Conservation (phyloP, 139 green algal species). For the Gonium pectorale region DNA sequence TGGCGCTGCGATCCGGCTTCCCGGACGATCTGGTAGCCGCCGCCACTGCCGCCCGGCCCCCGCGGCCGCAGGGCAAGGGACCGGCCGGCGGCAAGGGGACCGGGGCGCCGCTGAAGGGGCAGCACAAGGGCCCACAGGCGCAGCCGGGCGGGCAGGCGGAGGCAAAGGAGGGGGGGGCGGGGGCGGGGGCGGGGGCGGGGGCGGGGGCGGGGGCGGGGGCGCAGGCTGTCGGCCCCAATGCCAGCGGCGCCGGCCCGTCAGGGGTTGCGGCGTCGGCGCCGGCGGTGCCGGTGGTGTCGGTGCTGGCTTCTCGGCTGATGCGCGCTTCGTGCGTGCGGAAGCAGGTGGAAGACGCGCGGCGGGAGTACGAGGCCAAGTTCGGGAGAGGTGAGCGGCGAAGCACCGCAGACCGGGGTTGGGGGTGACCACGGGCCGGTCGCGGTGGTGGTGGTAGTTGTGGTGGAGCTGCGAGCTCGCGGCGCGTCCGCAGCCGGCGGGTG, state of each 20-base stretch:
- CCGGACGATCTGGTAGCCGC: background rate
- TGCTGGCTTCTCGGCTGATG: conserved; percentile 52
- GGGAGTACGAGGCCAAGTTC: conserved; percentile 46
- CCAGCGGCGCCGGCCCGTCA: background rate
- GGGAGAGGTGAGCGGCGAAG: background rate
- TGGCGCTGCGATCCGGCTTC: conserved; percentile 10
- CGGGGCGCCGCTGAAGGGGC: no score
- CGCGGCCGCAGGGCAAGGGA: background rate
- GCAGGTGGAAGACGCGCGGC: conserved; percentile 31
- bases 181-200: background rate
- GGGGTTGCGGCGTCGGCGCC: background rate
- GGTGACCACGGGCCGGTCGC: no score
- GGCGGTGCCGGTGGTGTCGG: background rate
- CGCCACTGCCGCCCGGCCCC: background rate
- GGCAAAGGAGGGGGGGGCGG: background rate
- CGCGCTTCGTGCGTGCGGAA: conserved; percentile 51
- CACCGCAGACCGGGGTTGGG: no score
- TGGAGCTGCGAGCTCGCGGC: no score
- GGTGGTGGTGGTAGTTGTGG: no score
- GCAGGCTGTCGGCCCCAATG: background rate
- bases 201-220: background rate
- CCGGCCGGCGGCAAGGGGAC: no score
- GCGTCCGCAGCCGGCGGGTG: no score
- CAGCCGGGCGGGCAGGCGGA: background rate
- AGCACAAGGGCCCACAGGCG: background rate